phyloP scores from a whole-genome alignment of 2,329 filamentous ascomycete species.

The Xylariales sp. region DNA sequence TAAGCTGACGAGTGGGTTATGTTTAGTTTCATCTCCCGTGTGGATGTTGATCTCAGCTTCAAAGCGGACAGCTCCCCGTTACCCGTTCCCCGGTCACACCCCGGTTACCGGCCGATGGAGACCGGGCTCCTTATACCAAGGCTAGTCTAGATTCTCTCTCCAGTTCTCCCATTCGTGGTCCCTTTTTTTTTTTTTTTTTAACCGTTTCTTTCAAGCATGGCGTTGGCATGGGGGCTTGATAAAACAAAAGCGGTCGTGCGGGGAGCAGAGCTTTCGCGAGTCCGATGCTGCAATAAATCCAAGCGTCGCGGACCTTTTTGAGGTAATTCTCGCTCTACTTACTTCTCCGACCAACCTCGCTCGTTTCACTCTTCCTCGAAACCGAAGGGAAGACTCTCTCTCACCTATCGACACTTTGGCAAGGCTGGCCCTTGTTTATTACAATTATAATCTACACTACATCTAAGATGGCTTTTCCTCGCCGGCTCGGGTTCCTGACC shows the following conservation, averaged over 20 bases:
- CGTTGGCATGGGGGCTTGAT: not conserved
- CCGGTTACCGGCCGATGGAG: not conserved
- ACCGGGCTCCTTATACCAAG: not conserved
- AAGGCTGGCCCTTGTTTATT: slow-evolving; percentile 20
- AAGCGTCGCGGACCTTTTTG: not conserved
- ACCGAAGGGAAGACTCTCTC: not conserved
- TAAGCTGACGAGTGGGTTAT: slow-evolving; percentile 13
- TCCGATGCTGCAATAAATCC: slow-evolving; percentile 21
- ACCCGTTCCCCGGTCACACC: not conserved
- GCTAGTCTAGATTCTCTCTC: not conserved
- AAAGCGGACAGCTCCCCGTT: slow-evolving; percentile 6
- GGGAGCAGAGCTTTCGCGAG: slow-evolving; percentile 1
- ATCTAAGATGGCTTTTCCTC: slow-evolving; percentile 21
- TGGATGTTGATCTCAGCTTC: slow-evolving; percentile 22
- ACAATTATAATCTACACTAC: slow-evolving; percentile 2
- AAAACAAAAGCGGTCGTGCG: not conserved
- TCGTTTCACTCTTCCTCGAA: slow-evolving; percentile 4
- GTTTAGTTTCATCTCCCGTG: slow-evolving; percentile 22
- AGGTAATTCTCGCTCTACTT: not conserved
- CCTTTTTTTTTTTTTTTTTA: not conserved
- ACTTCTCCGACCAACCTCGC: not conserved
- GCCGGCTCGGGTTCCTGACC: slow-evolving; percentile 7
- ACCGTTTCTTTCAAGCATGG: not conserved
- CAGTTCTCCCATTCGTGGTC: slow-evolving; percentile 6
- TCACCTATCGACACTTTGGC: not conserved